Evolutionary conservation across 164 flowering plant genomes (phyloP).

Genomic region (Taxillus chinensis): DNA sequence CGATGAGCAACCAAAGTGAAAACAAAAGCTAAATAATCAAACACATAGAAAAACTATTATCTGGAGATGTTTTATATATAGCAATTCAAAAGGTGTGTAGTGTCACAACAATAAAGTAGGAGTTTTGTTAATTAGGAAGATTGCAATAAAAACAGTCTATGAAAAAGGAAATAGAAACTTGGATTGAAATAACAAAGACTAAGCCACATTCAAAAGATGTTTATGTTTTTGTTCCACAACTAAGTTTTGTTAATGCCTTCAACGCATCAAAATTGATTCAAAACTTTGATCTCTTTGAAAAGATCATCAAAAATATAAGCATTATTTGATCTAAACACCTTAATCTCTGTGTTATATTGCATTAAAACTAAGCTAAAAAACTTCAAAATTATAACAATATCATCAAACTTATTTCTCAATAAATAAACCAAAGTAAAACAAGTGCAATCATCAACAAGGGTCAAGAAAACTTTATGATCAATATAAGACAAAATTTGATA

Average conservation of each 20-base stretch:
- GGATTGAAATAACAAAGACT: neutral
- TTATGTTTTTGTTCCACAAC: conserved; percentile 2
- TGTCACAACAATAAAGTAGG: neutral
- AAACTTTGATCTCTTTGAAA: neutral
- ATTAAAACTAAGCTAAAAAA: neutral
- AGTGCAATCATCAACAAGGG: conserved; percentile 3
- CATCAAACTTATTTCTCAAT: neutral
- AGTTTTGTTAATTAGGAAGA: neutral
- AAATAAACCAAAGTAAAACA: neutral
- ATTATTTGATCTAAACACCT: neutral
- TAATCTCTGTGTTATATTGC: neutral
- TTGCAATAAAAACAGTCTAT: too few species aligned
- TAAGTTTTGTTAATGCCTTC: neutral
- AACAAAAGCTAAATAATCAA: neutral
- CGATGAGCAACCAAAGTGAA: neutral
- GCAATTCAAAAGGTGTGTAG: neutral
- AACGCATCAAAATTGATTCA: neutral
- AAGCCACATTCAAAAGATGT: neutral
- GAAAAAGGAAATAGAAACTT: neutral
- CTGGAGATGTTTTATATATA: neutral
- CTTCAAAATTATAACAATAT: neutral
- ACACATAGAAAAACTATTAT: neutral
- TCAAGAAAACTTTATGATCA: neutral
- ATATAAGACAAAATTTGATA: neutral
- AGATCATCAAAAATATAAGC: neutral